Conservation (phyloP, 2,329 filamentous ascomycete genomes). For the Diplodia sapinea region DNA sequence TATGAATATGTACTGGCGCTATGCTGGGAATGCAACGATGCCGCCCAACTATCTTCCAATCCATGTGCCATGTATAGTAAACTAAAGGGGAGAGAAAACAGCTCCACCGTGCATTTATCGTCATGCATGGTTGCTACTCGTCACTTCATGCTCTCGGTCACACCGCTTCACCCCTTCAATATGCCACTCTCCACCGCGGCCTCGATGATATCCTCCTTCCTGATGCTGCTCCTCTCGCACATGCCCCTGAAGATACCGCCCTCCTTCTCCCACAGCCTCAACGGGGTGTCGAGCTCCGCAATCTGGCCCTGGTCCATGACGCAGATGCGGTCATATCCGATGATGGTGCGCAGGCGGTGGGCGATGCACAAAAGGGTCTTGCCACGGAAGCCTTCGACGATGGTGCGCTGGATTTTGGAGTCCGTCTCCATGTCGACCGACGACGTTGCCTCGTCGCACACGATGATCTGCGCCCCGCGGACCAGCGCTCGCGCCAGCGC, state of each 20-base stretch:
- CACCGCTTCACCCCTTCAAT: not conserved
- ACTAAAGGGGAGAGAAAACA: not conserved
- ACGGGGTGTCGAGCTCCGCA: conserved; percentile 81
- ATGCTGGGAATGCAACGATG: not conserved
- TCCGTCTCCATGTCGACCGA: conserved; percentile 97
- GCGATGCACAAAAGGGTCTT: conserved; percentile 92
- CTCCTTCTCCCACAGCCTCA: conserved; percentile 69
- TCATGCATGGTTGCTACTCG: too few species aligned
- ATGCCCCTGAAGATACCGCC: conserved; percentile 85
- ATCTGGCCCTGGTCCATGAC: conserved; percentile 93
- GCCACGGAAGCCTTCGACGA: conserved; percentile 81
- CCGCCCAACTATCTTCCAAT: not conserved
- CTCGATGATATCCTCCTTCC: conserved; percentile 49
- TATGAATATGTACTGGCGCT: not conserved
- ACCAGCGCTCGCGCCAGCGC: conserved; percentile 90
- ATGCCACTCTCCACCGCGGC: conserved; percentile 24
- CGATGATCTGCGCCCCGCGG: conserved; percentile 84
- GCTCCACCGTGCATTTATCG: not conserved
- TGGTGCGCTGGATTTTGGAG: conserved; percentile 90
- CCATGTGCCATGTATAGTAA: not conserved
- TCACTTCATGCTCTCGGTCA: not conserved
- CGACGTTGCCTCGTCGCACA: conserved; percentile 95
- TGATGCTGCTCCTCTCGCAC: conserved; percentile 86
- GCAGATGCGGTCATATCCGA: conserved; percentile 92
- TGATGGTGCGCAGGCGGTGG: conserved; percentile 88